phyloP scores from a whole-genome alignment of 352 stramenopile genomes.

The Globisporangium alternatum region DNA sequence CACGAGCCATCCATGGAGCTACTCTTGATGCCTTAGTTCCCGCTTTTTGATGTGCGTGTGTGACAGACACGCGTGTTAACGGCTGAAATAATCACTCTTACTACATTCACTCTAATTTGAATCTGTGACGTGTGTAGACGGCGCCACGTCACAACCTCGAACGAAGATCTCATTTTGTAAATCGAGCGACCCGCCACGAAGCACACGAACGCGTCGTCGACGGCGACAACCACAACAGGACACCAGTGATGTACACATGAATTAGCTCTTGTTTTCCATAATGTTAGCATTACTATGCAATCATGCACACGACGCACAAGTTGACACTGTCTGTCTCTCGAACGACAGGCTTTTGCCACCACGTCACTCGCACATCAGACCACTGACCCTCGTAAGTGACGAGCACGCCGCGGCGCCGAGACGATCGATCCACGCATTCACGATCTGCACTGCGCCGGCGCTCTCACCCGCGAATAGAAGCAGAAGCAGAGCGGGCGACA shows the following conservation, averaged over 20 bases:
- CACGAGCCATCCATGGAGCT: not conserved
- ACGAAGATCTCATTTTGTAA: constrained; percentile 1
- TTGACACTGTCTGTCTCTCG: not conserved
- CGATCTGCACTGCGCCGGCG: not conserved
- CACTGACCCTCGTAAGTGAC: constrained; percentile 2
- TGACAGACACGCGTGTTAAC: not conserved
- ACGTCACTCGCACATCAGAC: not conserved
- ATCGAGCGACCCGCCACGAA: not conserved
- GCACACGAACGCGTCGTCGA: not conserved
- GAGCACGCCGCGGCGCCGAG: constrained; percentile 5
- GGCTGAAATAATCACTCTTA: not conserved
- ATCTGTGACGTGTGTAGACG: not conserved
- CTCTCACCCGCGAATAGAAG: not conserved
- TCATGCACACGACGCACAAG: not conserved
- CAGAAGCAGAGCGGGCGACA: constrained; percentile 2
- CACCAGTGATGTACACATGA: not conserved
- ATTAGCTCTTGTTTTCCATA: not conserved
- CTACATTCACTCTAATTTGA: not conserved
- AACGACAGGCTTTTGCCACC: not conserved
- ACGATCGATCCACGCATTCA: constrained; percentile 3
- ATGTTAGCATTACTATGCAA: not conserved
- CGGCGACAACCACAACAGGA: not conserved
- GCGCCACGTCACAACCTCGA: not conserved
- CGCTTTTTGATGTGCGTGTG: constrained; percentile 1
- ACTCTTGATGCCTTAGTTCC: not conserved